Base-by-base conservation (phyloP, 768 basidiomycete species). In the Mycena chlorophos region DNA sequence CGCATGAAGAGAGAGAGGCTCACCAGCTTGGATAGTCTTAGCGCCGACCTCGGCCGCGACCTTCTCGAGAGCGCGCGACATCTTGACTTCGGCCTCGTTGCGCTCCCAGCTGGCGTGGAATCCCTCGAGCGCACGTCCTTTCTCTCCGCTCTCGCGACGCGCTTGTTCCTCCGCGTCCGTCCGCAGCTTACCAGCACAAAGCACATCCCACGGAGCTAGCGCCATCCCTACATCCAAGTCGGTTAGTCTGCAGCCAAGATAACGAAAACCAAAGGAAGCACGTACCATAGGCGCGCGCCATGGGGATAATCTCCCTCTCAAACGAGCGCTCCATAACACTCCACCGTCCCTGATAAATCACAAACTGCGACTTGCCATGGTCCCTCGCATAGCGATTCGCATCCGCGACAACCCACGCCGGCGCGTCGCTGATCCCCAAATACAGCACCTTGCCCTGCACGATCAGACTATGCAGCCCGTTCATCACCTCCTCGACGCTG, bases 221-320 rank as follows among this genome's bases (percentile, higher is more conserved):
- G 72, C 74, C 57, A 74, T 61, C 23, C 69, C 40, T 42, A 42
- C 34, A 37, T n/a, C 34, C 34, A n/a, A 10, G 10, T 10, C n/a
- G 12, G n/a, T 57, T 28, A 14, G 19, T 37, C 12, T 10, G 12
- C 34, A 37, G 34, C 10, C 34, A 37, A 37, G 72, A 75, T 12
- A 75, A 66, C 51, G 74, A 68, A 6, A 71, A 75, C 51, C 74
- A 68, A 60, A 76, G 73, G 5, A 68, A 51, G 67, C 31, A 65
- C 64, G 5, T 40, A 45, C 42, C 52, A 19, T 58, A 39, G 0
- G 29, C 45, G 42, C 65, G 53, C 8, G 67, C 69, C 72, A 60
- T 73, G 27, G 72, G 72, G 49, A 80, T 70, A 55, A 80, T 73
- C 5, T 79, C 78, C 10, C 77, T 69, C 60, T 80, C 79, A 29